phyloP scores from a whole-genome alignment of 164 flowering plant species.

The Vitis labrusca region DNA sequence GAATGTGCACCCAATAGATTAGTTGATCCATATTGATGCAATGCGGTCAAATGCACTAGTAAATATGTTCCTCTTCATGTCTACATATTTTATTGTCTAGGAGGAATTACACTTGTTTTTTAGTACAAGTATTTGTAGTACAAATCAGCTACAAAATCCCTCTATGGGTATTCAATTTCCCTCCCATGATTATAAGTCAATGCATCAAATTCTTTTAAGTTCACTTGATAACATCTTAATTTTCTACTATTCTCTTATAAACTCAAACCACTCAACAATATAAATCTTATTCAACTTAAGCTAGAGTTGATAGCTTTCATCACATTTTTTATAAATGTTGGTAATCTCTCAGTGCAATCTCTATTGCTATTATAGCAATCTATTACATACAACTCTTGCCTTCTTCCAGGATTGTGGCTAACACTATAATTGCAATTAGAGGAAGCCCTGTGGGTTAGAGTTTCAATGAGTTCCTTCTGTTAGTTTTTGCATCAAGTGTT shows the following conservation, averaged over 20 bases:
- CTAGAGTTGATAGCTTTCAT: slow-evolving; percentile 30
- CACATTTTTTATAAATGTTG: slow-evolving; percentile 35
- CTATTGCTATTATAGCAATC: slow-evolving; percentile 56
- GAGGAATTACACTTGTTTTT: no score
- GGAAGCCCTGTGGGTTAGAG: slow-evolving; percentile 33
- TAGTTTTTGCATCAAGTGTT: slow-evolving; percentile 40
- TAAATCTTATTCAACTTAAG: slow-evolving; percentile 46
- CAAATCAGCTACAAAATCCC: slow-evolving; percentile 49
- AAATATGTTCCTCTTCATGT: no score
- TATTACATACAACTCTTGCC: slow-evolving; percentile 50
- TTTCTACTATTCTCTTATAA: slow-evolving; percentile 46
- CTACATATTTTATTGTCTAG: slow-evolving; percentile 11
- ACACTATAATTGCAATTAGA: slow-evolving; percentile 21
- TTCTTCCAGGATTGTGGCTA: slow-evolving; percentile 54
- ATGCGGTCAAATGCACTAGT: no score
- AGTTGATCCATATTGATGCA: no score
- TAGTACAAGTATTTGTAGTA: slow-evolving; percentile 25
- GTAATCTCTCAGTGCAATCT: slow-evolving; percentile 24
- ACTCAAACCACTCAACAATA: slow-evolving; percentile 57
- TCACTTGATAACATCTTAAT: slow-evolving; percentile 18
- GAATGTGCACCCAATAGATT: no score
- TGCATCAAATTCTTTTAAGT: slow-evolving; percentile 41
- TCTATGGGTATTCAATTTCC: slow-evolving; percentile 70
- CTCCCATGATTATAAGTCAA: slow-evolving; percentile 73
- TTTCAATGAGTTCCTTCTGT: slow-evolving; percentile 59